These are phyloP conservation scores for Nowakowskiella sp. DNA, from an alignment of 192 early-diverging fungal species.

Conservation along the genomic window DNA sequence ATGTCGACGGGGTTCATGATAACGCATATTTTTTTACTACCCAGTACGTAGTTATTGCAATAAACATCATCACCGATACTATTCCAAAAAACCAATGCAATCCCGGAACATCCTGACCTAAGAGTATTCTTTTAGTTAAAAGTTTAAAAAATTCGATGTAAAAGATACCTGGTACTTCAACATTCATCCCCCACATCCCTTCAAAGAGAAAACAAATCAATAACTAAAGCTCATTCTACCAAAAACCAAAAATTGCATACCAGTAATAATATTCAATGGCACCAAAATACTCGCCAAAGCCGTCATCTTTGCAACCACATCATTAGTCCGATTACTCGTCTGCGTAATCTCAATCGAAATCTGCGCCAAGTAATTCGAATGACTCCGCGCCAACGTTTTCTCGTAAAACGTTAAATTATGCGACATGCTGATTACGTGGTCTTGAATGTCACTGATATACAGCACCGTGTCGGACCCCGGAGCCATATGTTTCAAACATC, in stretches of 20 bases:
- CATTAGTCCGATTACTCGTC: constrained; percentile 71
- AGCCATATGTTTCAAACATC: constrained; percentile 35
- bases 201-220: constrained; percentile 7
- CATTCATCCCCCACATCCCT: constrained; percentile 44
- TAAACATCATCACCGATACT: constrained; percentile 16
- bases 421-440: constrained; percentile 66
- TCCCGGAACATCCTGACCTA: constrained; percentile 22
- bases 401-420: constrained; percentile 66
- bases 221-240: constrained; percentile 2
- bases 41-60: constrained; percentile 12
- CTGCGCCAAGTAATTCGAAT: constrained; percentile 76
- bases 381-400: constrained; percentile 58
- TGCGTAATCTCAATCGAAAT: constrained; percentile 63
- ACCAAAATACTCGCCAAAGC: constrained; percentile 82
- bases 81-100: constrained; percentile 39
- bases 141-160: too few species aligned
- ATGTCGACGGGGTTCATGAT: too few species aligned
- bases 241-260: too few species aligned
- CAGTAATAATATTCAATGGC: constrained; percentile 85
- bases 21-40: too few species aligned
- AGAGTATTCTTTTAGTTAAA: background rate
- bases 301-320: constrained; percentile 81
- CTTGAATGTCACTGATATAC: constrained; percentile 57
- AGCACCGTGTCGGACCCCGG: constrained; percentile 38
- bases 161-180: constrained; percentile 39